A percentile compares a stretch with the other conserved stretches of the same genome.
These are phyloP conservation scores for Magnolia kwangsiensis DNA, from an alignment of 164 flowering plant genomes.

Conservation along the genomic window DNA sequence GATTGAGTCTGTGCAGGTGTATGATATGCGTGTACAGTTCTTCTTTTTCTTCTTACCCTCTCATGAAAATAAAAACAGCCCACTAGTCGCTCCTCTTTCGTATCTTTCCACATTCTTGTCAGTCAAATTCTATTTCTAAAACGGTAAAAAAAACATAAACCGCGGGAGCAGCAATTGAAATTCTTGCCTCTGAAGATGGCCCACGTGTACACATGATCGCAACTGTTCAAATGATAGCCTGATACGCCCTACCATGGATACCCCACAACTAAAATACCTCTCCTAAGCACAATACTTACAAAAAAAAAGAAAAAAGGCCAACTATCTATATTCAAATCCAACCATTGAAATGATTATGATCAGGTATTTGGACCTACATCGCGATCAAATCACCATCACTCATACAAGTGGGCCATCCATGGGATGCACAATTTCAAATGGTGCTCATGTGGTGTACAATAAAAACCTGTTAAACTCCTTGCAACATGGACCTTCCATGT, in stretches of 20 bases:
- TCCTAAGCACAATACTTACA: no score
- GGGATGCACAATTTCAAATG: no score
- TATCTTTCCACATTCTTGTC: slow-evolving; percentile 35
- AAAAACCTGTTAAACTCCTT: slow-evolving; percentile 17
- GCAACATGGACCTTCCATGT: background rate
- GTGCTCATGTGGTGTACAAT: no score
- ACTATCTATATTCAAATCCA: no score
- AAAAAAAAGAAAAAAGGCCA: no score
- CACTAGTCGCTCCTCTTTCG: background rate
- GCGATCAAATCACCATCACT: no score
- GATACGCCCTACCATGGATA: no score
- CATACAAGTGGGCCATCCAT: no score
- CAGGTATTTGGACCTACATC: no score
- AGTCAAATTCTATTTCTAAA: slow-evolving; percentile 21
- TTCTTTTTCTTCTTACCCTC: slow-evolving; percentile 8
- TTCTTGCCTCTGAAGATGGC: no score
- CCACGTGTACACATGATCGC: background rate
- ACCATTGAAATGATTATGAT: no score
- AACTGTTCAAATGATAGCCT: background rate
- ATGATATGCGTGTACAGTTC: slow-evolving; percentile 4
- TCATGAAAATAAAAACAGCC: slow-evolving; percentile 2
- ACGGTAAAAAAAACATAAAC: background rate
- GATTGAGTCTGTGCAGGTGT: background rate
- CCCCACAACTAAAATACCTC: no score
- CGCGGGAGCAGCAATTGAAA: background rate